Evolutionary conservation across 2,329 filamentous ascomycete genomes (phyloP).

Genomic region (Diaporthe velutina): DNA sequence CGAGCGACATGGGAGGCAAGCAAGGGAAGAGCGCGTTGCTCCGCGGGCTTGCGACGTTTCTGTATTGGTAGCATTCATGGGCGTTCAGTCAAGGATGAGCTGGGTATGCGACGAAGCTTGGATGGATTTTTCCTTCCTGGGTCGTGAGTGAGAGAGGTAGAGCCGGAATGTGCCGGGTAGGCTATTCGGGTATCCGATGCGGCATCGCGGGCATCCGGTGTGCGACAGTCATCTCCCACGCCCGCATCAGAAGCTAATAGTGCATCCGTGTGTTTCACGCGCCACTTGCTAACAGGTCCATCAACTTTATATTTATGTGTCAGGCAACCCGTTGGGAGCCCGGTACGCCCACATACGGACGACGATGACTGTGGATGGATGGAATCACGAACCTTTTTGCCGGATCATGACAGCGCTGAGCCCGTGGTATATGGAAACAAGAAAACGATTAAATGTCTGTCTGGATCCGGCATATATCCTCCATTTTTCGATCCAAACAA

Average conservation of each 20-base stretch:
- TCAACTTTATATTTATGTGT: background rate
- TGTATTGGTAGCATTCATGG: background rate
- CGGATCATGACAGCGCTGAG: background rate
- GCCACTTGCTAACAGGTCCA: background rate
- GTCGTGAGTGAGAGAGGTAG: background rate
- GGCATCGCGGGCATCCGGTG: background rate
- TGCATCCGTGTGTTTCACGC: background rate
- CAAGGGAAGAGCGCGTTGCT: constrained; percentile 2
- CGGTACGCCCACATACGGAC: background rate
- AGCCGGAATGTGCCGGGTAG: constrained; percentile 9
- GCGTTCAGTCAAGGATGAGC: background rate
- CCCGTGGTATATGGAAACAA: background rate
- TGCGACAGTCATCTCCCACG: background rate
- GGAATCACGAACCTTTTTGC: too few relatives aligned
- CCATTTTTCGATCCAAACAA: background rate
- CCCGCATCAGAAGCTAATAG: background rate
- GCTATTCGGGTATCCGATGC: constrained; percentile 23
- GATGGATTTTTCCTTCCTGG: background rate
- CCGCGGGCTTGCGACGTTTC: background rate
- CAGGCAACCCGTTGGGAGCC: background rate
- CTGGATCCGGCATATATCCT: background rate
- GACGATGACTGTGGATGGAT: background rate
- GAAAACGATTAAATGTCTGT: background rate
- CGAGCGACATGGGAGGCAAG: constrained; percentile 10
- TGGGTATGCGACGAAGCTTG: background rate